Conservation (phyloP, 1,284 basidiomycete species). For the Dichomitus squalens region DNA sequence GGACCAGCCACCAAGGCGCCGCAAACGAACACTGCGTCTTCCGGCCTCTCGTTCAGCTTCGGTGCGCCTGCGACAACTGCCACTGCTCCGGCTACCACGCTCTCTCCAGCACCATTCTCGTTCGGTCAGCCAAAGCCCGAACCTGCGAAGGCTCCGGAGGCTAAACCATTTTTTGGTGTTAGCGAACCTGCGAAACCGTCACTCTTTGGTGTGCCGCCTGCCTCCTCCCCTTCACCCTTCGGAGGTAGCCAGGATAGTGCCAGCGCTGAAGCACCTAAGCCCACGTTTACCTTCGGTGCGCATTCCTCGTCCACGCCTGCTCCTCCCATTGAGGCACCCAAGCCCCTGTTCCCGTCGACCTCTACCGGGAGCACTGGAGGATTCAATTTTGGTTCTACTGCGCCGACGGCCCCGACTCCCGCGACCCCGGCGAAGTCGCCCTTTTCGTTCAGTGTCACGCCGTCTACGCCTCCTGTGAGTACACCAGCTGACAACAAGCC, state of each 20-base stretch:
- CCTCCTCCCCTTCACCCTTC: slow-evolving; percentile 22
- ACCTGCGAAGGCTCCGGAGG: slow-evolving; percentile 19
- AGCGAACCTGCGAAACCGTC: slow-evolving; percentile 14
- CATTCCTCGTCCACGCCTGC: slow-evolving; percentile 19
- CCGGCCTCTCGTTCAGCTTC: neutral
- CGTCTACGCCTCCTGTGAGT: slow-evolving; percentile 25
- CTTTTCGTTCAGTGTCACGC: slow-evolving; percentile 27
- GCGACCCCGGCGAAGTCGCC: slow-evolving; percentile 27
- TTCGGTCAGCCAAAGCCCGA: slow-evolving; percentile 20
- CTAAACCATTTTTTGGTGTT: slow-evolving; percentile 13
- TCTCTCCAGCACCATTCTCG: slow-evolving; percentile 8
- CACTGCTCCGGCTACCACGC: slow-evolving; percentile 9
- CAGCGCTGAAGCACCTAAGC: slow-evolving; percentile 25
- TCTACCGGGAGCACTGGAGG: slow-evolving; percentile 19
- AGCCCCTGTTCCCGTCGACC: slow-evolving; percentile 30
- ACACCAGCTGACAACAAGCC: slow-evolving; percentile 26
- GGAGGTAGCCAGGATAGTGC: slow-evolving; percentile 18
- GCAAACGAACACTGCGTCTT: neutral
- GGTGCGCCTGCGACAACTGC: slow-evolving; percentile 1
- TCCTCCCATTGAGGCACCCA: slow-evolving; percentile 28
- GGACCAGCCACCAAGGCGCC: neutral
- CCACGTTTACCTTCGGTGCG: slow-evolving; percentile 28
- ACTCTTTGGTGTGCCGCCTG: slow-evolving; percentile 16
- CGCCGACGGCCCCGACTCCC: slow-evolving; percentile 11
- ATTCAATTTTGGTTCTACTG: slow-evolving; percentile 27